Conservation (phyloP, 2,329 filamentous ascomycete genomes). For the Hypoxylon rubiginosum region DNA sequence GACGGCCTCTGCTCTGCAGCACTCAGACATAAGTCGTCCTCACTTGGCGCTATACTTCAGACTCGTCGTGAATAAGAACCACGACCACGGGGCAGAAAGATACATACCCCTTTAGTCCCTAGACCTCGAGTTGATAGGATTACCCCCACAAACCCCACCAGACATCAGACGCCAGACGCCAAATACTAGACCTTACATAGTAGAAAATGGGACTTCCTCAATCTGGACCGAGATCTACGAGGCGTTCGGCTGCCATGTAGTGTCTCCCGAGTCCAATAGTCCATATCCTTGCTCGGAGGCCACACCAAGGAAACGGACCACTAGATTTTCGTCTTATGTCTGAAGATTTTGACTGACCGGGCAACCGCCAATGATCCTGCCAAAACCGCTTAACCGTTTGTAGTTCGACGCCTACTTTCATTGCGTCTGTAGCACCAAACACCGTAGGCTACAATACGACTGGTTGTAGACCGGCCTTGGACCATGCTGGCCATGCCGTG, state of each 20-base stretch:
- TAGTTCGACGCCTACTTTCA: conserved; percentile 39
- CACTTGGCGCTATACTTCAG: conserved; percentile 23
- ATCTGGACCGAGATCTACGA: conserved; percentile 43
- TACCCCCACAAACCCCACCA: conserved; percentile 37
- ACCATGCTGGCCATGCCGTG: conserved; percentile 4
- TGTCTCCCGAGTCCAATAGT: conserved; percentile 39
- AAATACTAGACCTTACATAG: conserved; percentile 5
- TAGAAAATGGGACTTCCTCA: conserved; percentile 30
- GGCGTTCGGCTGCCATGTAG: conserved; percentile 41
- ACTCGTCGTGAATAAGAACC: conserved; percentile 19
- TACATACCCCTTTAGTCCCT: conserved; percentile 10
- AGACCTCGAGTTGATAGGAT: conserved; percentile 34
- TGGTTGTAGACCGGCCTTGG: conserved; percentile 17
- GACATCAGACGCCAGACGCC: not conserved
- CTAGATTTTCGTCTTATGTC: conserved; percentile 39
- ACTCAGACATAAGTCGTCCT: conserved; percentile 21
- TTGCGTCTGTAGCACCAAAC: conserved; percentile 21
- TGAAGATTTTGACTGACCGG: conserved; percentile 39
- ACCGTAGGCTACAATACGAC: conserved; percentile 11
- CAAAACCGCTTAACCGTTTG: conserved; percentile 28
- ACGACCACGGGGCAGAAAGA: conserved; percentile 14
- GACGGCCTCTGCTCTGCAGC: conserved; percentile 19
- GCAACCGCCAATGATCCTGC: conserved; percentile 36
- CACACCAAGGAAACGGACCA: conserved; percentile 35
- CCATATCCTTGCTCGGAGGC: conserved; percentile 29